Base-by-base conservation (phyloP, 2,329 filamentous ascomycete genomes). In the Verticillium alfalfae region DNA sequence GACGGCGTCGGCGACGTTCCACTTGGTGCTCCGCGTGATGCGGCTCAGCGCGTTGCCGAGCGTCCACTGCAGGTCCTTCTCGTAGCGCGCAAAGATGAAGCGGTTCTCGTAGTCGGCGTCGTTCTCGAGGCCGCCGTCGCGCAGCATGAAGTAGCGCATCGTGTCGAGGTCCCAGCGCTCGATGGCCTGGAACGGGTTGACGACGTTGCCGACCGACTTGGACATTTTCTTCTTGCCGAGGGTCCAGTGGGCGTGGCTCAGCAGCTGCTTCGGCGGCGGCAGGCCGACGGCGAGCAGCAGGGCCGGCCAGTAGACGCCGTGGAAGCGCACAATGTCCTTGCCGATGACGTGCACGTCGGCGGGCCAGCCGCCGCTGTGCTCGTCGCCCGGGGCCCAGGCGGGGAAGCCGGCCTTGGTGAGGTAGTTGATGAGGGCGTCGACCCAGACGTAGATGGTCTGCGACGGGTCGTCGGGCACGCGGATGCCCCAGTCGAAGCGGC, bases 391-490 rank as follows among this genome's bases (percentile, higher is more conserved):
- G 1, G 86, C 76, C 86, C 89, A 92, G 38, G 76, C 76, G 0
- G 92, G 92, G 71, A 96, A 98, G 15, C 94, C 93, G 1, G 92
- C 86, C 65, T 89, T 92, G 16, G 93, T 97, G 59, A 95, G 78
- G 73, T 89, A 59, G 75, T 97, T 99, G 69, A 98, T 84, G 36
- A 99, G 84, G 1, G 95, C 95, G 76, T 99, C 96, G 0, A 99
- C 84, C 95, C 95, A 99, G 37, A 99, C 96, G 70, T 99, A 99
- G 62, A 99, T 94, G 2, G 93, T 98, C 75, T 98, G 95, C 18
- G 80, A 85, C 0, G 84, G 79, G 69, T 99, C 95, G 60, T 88
- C 88, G 0, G 95, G 95, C 34, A 97, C 95, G 7, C 83, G 87
- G 61, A 99, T 90, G 3, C 95, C 95, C 95, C 95, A 99, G 31